Evolutionary conservation across 2,329 filamentous ascomycete genomes (phyloP), one percentile per base, ranked within the genome.

Genomic region (Orbilia quercus): DNA sequence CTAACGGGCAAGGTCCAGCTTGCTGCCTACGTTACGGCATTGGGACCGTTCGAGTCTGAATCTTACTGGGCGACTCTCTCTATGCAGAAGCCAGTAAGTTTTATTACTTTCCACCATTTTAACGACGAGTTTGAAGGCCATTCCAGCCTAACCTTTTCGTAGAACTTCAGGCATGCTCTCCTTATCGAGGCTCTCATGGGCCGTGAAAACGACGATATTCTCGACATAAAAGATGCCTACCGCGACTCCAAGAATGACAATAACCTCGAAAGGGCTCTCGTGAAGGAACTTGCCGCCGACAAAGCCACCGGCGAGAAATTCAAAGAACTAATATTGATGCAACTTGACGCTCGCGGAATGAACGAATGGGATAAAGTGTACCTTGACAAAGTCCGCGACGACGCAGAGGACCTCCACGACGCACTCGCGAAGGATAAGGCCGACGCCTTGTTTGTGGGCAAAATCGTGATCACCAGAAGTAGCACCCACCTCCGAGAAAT

Each of bases 51-150:
- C 89, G 95, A 97, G 82, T 90, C 89, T 77, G 95, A 99, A 80
- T 91, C 92, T 0, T 96, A 96, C 84, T 99, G 95, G 93, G 92
- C 94, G 71, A 98, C 97, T 80, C 96, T 92, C 81, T 98, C 92
- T 89, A 98, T 97, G 82, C 94, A 97, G 79, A 77, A 77, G 51
- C 66, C 72, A 22, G 75, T 77, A 55, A 76, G 75, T 20, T 70
- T 66, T 11, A 62, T 70, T 23, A 54, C 14, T 2, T 6, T 20
- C 9, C 18, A 60, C 2, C 16, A 5, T 34, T 2, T 6, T 45
- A 47, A 2, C 12, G n/a, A n/a, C n/a, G n/a, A n/a, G n/a, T 36
- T 22, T 14, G 1, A 53, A 45, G 7, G 14, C 89, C 89, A 38
- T 90, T 94, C 91, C 89, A 78, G 91, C 1, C 50, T 66, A 57